Percentiles rank a stretch among this genome's conserved stretches.
Conservation (phyloP, 495 filamentous ascomycete genomes). For the Daldinia bambusicola region DNA sequence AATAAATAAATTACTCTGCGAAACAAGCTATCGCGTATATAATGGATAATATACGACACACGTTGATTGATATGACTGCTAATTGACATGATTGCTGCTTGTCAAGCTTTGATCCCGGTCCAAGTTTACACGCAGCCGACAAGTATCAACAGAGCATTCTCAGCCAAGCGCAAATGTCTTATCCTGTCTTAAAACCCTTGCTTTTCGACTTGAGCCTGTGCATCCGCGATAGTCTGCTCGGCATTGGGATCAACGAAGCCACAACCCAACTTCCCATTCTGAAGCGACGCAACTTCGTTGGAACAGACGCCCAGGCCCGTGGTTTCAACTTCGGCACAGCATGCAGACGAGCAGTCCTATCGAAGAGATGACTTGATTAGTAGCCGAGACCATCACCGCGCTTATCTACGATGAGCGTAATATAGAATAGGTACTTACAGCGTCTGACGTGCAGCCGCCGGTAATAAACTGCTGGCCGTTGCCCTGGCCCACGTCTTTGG, state of each 20-base stretch:
- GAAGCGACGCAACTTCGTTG: slow-evolving; percentile 43
- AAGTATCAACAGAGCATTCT: too few species aligned
- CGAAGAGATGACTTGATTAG: not conserved
- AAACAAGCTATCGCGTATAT: too few species aligned
- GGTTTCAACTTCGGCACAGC: slow-evolving; percentile 42
- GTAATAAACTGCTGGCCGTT: slow-evolving; percentile 64
- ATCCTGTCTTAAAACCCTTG: slow-evolving; percentile 28
- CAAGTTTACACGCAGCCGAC: too few species aligned
- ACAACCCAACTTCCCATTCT: slow-evolving; percentile 52
- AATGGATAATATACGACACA: too few species aligned
- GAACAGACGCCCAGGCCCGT: slow-evolving; percentile 48
- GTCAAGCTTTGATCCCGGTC: too few species aligned
- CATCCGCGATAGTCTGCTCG: slow-evolving; percentile 34
- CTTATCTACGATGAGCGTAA: too few species aligned
- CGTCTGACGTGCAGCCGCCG: slow-evolving; percentile 58
- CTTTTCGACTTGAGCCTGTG: slow-evolving; percentile 37
- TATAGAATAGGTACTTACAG: slow-evolving; percentile 38
- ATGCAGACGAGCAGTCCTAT: slow-evolving; percentile 40
- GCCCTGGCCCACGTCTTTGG: slow-evolving; percentile 62
- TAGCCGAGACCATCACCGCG: not conserved
- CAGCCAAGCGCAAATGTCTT: too few species aligned
- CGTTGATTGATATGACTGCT: too few species aligned
- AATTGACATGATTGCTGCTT: too few species aligned
- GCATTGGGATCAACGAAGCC: slow-evolving; percentile 60
- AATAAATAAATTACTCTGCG: too few species aligned